A percentile compares a stretch with the other conserved stretches of the same genome.
Conservation (phyloP, 495 filamentous ascomycete species). For the Chaetomium tenue region DNA sequence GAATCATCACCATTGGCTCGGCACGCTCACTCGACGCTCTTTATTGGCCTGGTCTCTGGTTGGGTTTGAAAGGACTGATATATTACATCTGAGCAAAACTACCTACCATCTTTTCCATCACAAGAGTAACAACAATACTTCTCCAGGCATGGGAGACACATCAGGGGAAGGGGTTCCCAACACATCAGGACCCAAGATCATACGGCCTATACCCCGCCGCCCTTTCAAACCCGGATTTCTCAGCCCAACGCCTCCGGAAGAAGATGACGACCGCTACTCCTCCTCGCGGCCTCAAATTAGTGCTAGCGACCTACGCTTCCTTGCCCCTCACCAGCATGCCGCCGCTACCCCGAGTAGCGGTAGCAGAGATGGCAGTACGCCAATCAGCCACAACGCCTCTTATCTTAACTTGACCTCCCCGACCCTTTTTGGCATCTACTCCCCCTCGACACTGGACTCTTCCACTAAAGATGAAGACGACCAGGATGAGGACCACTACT, state of each 20-base stretch:
- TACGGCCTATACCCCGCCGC: conserved; percentile 44
- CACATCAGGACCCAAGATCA: conserved; percentile 33
- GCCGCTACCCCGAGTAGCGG: conserved; percentile 25
- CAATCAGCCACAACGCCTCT: conserved; percentile 19
- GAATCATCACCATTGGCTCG: background rate
- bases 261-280: conserved; percentile 43
- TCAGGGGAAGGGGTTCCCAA: conserved; percentile 4
- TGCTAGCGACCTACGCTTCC: conserved; percentile 40
- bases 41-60: background rate
- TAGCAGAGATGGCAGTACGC: conserved; percentile 30
- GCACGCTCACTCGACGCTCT: background rate
- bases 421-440: conserved; percentile 89
- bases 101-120: background rate
- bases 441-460: conserved; percentile 42
- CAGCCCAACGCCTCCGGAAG: conserved; percentile 51
- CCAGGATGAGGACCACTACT: conserved; percentile 1
- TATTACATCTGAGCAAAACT: conserved; percentile 1
- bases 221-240: conserved; percentile 64
- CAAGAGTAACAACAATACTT: background rate
- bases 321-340: conserved; percentile 34
- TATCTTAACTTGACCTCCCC: conserved; percentile 84
- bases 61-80: background rate
- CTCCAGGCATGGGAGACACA: conserved; percentile 3
- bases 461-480: conserved; percentile 8
- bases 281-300: conserved; percentile 40